A percentile compares a stretch with the other conserved stretches of the same genome.
These are phyloP conservation scores for Aspergillus fumigatiaffinis DNA, from an alignment of 2,329 filamentous ascomycete species.

Conservation along the genomic window DNA sequence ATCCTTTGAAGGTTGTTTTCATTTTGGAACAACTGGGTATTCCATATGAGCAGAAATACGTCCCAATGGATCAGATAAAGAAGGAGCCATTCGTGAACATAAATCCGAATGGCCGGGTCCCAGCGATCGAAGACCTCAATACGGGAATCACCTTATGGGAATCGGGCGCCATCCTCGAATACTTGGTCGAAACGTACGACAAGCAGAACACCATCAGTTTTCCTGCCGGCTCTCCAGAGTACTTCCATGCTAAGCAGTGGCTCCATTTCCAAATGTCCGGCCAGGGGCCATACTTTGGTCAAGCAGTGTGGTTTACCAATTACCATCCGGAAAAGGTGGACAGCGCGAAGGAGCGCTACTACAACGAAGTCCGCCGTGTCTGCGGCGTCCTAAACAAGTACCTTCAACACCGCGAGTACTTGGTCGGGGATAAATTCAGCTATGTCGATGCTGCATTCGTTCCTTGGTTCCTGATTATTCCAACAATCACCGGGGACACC, in stretches of 20 bases:
- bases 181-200: slow-evolving; percentile 45
- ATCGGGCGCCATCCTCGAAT: slow-evolving; percentile 44
- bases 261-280: slow-evolving; percentile 45
- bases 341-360: slow-evolving; percentile 44
- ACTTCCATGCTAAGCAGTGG: slow-evolving; percentile 41
- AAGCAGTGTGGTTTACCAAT: slow-evolving; percentile 41
- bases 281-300: slow-evolving; percentile 50
- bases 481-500: slow-evolving; percentile 1
- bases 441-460: slow-evolving; percentile 43
- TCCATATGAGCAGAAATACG: slow-evolving; percentile 23
- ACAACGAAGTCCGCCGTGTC: slow-evolving; percentile 43
- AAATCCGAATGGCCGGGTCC: slow-evolving; percentile 34
- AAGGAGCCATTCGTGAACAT: slow-evolving; percentile 22
- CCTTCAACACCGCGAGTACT: slow-evolving; percentile 34
- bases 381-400: slow-evolving; percentile 42
- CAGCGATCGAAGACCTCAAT: slow-evolving; percentile 35
- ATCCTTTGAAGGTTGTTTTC: slow-evolving; percentile 29
- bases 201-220: slow-evolving; percentile 37
- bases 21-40: slow-evolving; percentile 30
- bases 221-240: slow-evolving; percentile 8
- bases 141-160: slow-evolving; percentile 42
- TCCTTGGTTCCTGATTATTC: slow-evolving; percentile 30
- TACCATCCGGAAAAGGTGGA: slow-evolving; percentile 43
- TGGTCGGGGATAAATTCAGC: slow-evolving; percentile 43
- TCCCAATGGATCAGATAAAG: slow-evolving; percentile 25